Evolutionary conservation across 2,329 filamentous ascomycete genomes (phyloP).

Genomic region (Colletotrichum sp.): DNA sequence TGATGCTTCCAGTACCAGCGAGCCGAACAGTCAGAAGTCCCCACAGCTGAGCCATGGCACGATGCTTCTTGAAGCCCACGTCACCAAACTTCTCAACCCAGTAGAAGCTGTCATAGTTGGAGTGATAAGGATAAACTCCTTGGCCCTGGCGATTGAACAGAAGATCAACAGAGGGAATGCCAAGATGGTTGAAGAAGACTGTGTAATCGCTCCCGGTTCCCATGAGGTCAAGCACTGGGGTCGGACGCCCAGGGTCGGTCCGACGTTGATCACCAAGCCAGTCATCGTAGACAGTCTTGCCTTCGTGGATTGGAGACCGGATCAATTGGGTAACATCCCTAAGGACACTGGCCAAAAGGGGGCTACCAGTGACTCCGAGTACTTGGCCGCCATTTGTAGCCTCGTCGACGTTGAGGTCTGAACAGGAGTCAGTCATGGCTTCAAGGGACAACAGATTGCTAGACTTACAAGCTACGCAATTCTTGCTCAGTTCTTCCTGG

Average conservation of each 20-base stretch:
- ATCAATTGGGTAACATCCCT: constrained; percentile 47
- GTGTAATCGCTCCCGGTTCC: constrained; percentile 67
- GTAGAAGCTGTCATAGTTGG: constrained; percentile 75
- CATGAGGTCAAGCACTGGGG: constrained; percentile 47
- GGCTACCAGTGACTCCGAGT: neutral
- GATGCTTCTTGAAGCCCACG: constrained; percentile 55
- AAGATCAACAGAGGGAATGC: constrained; percentile 59
- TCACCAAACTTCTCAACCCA: constrained; percentile 78
- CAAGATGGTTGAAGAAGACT: constrained; percentile 64
- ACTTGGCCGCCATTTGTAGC: neutral
- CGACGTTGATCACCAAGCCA: constrained; percentile 41
- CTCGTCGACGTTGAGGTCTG: neutral
- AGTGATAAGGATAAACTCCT: constrained; percentile 62
- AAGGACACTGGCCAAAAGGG: neutral
- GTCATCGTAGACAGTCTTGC: constrained; percentile 43
- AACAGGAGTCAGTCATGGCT: neutral
- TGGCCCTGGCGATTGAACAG: constrained; percentile 44
- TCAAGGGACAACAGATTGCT: too few relatives aligned
- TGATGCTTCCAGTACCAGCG: neutral
- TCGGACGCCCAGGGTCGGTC: constrained; percentile 37
- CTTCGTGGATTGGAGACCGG: constrained; percentile 55
- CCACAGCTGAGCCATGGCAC: constrained; percentile 53
- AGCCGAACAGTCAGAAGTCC: constrained; percentile 20
- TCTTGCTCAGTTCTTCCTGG: constrained; percentile 67
- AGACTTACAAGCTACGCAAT: constrained; percentile 66